These are phyloP conservation scores for Fonsecaea nubica DNA, from an alignment of 2,329 filamentous ascomycete species.

Conservation along the genomic window DNA sequence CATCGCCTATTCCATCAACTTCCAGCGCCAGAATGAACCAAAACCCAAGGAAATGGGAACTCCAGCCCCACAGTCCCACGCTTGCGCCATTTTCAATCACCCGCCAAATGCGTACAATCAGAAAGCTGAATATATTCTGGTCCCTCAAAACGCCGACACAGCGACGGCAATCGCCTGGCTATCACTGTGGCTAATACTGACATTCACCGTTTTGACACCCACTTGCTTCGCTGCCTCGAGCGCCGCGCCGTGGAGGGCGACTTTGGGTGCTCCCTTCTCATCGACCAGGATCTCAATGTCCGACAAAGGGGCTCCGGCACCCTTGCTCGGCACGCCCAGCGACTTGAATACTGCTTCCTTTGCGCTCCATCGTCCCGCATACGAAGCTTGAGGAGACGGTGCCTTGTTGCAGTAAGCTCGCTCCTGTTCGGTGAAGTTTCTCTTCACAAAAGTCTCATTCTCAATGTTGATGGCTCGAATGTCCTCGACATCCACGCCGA, in stretches of 20 bases:
- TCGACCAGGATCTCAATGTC: slow-evolving; percentile 92
- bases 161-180: slow-evolving; percentile 94
- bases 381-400: slow-evolving; percentile 82
- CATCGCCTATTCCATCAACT: slow-evolving; percentile 5
- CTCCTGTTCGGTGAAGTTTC: slow-evolving; percentile 89
- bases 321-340: slow-evolving; percentile 82
- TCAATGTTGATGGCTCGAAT: slow-evolving; percentile 86
- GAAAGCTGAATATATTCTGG: not conserved
- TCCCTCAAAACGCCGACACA: slow-evolving; percentile 73
- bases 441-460: slow-evolving; percentile 91
- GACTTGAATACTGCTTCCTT: slow-evolving; percentile 99
- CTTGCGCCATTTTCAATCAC: slow-evolving; percentile 5
- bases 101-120: slow-evolving; percentile 18
- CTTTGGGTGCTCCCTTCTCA: slow-evolving; percentile 79
- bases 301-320: slow-evolving; percentile 85
- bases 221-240: slow-evolving; percentile 81
- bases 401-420: slow-evolving; percentile 85
- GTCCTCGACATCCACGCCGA: slow-evolving; percentile 93
- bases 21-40: slow-evolving; percentile 9
- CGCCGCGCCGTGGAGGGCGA: slow-evolving; percentile 87
- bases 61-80: slow-evolving; percentile 14
- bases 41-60: slow-evolving; percentile 9
- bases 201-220: slow-evolving; percentile 84
- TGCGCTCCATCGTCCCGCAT: slow-evolving; percentile 93
- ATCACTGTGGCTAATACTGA: slow-evolving; percentile 96